Base-by-base conservation (phyloP, 148 eudicot genomes). In the Cornus suecica region DNA sequence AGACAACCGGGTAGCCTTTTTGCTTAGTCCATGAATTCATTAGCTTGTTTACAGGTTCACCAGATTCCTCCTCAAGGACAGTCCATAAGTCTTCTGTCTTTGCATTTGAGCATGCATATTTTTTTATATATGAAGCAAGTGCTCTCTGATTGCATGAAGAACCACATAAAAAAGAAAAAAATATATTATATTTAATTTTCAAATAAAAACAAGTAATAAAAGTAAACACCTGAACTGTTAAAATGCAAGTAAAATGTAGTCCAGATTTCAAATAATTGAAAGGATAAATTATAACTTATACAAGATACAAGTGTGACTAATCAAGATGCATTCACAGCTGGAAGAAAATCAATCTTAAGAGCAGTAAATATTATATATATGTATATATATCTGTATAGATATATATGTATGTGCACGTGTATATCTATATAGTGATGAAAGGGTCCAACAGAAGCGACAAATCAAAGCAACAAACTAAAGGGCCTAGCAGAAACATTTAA, bases 1-100 rank as follows among this genome's bases (percentile, higher is more conserved):
- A 88, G 66, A 95, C 83, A 80, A 93, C 97, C 14, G 99, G 99
- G 78, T 95, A 95, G 74, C 99, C 99, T 80, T 88, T 77, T 86
- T 93, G 97, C 78, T 96, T 92, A 66, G 99, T 96, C 98, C 99
- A 95, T 27, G 97, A 81, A 79, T 82, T 86, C 99, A 96, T 96
- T 64, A 96, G 80, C 74, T 85, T 85, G 81, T 87, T 90, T 69
- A 96, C 99, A 24, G 97, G 98, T 84, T 93, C 93, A 70, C 87
- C 87, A 70, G 99, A 96, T 83, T 88, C 92, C 71, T 91, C 92
- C 86, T 93, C 88, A 32, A 93, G 94, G 48, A 84, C 99, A 78
- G 91, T 88, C 99, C 99, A 96, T 73, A 95, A 78, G 85, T 96
- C 97, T 80, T 96, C 99, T 23, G 99, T 96, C 87, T 88, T 93